These are phyloP conservation scores for Malassezia nana DNA, from an alignment of 1,284 basidiomycete species.

Conservation along the genomic window DNA sequence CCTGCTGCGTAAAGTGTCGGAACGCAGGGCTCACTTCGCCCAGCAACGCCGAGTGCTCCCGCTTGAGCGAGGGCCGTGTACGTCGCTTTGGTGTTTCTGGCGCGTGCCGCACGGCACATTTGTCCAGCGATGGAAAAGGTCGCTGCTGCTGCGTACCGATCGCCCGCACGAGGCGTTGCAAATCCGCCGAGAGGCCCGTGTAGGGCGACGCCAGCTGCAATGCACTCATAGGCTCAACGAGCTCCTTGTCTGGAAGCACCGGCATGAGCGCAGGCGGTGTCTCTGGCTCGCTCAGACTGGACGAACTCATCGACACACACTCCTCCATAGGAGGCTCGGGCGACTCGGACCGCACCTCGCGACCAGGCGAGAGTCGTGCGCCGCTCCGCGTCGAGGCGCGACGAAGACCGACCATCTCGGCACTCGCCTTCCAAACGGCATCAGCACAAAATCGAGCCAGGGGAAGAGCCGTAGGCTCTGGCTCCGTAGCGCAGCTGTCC, in stretches of 20 bases:
- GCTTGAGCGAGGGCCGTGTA: constrained; percentile 17
- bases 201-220: constrained; percentile 16
- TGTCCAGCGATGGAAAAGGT: constrained; percentile 8
- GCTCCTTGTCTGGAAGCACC: constrained; percentile 20
- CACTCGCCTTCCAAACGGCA: constrained; percentile 38
- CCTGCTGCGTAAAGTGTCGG: constrained; percentile 42
- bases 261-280: constrained; percentile 29
- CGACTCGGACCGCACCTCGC: constrained; percentile 3
- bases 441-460: constrained; percentile 40
- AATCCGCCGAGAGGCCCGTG: constrained; percentile 9
- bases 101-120: background rate
- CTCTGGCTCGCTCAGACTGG: constrained; percentile 32
- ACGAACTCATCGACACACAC: constrained; percentile 20
- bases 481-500: background rate
- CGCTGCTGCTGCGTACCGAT: constrained; percentile 8
- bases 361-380: constrained; percentile 3
- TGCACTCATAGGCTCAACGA: constrained; percentile 18
- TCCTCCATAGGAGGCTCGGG: background rate
- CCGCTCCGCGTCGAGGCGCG: constrained; percentile 7
- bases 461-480: constrained; percentile 34
- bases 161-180: constrained; percentile 14
- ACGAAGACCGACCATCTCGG: constrained; percentile 28
- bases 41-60: constrained; percentile 7
- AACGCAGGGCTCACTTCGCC: constrained; percentile 41
- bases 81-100: constrained; percentile 19